A percentile compares a stretch with the other conserved stretches of the same genome.
phyloP scores from a whole-genome alignment of 2,329 filamentous ascomycete species.

The Alternaria ethzedia region DNA sequence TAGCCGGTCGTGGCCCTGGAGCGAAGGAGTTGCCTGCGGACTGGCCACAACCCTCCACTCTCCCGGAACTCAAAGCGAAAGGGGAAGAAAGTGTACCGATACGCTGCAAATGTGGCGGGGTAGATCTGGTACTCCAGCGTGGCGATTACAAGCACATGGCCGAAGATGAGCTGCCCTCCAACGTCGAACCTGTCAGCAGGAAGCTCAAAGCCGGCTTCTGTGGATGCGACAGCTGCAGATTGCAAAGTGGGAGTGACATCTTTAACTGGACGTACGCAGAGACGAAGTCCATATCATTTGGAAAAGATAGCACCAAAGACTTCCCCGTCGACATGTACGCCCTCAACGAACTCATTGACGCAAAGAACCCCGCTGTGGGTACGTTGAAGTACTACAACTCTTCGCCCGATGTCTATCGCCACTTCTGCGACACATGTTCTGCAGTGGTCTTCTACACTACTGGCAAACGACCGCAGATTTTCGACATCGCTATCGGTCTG shows the following conservation, averaged over 20 bases:
- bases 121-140: conserved; percentile 51
- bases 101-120: conserved; percentile 56
- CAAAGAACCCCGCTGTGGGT: conserved; percentile 49
- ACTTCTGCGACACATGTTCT: conserved; percentile 58
- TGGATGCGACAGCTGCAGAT: conserved; percentile 57
- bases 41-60: conserved; percentile 34
- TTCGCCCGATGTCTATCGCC: conserved; percentile 55
- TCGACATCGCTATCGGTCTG: conserved; percentile 56
- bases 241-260: conserved; percentile 52
- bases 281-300: conserved; percentile 50
- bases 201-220: conserved; percentile 53
- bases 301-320: background rate
- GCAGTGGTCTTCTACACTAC: conserved; percentile 56
- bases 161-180: conserved; percentile 49
- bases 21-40: conserved; percentile 32
- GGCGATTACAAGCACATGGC: conserved; percentile 35
- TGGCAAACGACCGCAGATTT: conserved; percentile 47
- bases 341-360: conserved; percentile 48
- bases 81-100: conserved; percentile 43
- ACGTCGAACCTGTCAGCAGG: conserved; percentile 53
- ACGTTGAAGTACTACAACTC: conserved; percentile 55
- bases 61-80: conserved; percentile 20
- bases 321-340: conserved; percentile 42
- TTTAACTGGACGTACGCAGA: conserved; percentile 56
- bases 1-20: conserved; percentile 8